phyloP scores from a whole-genome alignment of 495 filamentous ascomycete genomes.

The Aspergillus carlsbadensis region DNA sequence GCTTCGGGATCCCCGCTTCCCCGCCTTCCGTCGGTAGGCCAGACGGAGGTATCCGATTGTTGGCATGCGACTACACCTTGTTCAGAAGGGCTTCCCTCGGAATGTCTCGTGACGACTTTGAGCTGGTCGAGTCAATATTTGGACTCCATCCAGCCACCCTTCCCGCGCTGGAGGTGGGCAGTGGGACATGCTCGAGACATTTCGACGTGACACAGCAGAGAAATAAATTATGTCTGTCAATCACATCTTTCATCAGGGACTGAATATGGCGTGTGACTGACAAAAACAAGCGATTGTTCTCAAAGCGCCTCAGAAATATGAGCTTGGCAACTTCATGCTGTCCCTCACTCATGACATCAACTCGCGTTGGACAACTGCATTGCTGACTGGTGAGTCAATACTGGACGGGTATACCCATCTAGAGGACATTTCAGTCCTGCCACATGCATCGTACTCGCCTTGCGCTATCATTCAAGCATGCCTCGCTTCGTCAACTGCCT shows the following conservation, averaged over 20 bases:
- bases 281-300: not conserved
- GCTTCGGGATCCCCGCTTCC: not conserved
- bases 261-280: too few species aligned
- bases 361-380: not conserved
- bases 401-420: not conserved
- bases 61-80: slow-evolving; percentile 5
- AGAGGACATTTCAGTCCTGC: not conserved
- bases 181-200: not conserved
- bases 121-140: not conserved
- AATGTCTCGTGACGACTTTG: not conserved
- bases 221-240: not conserved
- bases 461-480: not conserved
- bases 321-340: slow-evolving; percentile 1
- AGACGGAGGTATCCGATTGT: not conserved
- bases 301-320: slow-evolving; percentile 2
- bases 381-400: not conserved
- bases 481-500: not conserved
- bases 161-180: not conserved
- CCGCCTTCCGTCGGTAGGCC: not conserved
- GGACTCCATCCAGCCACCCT: not conserved
- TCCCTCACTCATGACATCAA: not conserved
- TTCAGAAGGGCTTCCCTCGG: not conserved
- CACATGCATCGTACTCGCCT: not conserved
- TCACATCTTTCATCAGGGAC: too few species aligned
- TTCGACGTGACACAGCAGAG: not conserved